Evolutionary conservation across 1,139 yeast genomes (phyloP), one percentile per base, ranked within the genome.

Genomic region (Suhomyces guaymorum): DNA sequence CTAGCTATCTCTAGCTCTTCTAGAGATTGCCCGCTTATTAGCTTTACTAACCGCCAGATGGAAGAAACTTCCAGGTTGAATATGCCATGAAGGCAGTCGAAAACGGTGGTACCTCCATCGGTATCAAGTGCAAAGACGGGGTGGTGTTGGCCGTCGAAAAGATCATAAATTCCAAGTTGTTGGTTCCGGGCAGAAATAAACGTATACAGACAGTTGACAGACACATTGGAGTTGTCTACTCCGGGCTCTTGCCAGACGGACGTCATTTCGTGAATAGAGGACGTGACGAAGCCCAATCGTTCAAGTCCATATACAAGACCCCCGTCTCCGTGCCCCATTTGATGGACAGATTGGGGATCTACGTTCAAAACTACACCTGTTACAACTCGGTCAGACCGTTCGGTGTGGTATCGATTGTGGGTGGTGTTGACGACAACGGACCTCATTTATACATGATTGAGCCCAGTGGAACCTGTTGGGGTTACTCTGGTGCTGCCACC

Each of bases 31-130:
- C n/a, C n/a, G n/a, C n/a, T n/a, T n/a, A n/a, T 17, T 19, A 17
- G 6, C 26, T 17, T 13, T 51, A 57, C 61, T 57, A 55, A 57
- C 61, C 39, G 14, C 66, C 82, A 59, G 98, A 94, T 61, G 99
- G 99, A 34, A 80, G 98, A 66, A 92, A 90, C 64, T 94, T 94
- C 68, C 99, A 94, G 65, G 98, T 92, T 15, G 98, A 94, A 64
- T 94, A 94, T 54, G 99, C 99, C 27, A 75, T 85, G 58, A 94
- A 94, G 61, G 98, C 98, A 2, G 97, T 92, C 6, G 98, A 94
- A 61, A 90, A 89, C 56, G 97, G 96, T 28, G 94, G 97, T 10
- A 92, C 98, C 0, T 82, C 97, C 18, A 75, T 94, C 48, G 99
- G 97, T 25, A 82, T 94, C 57, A 85, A 86, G 59, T 88, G 87